Evolutionary conservation across 345 rosid genomes (phyloP).

Genomic region (Balakata baccata): DNA sequence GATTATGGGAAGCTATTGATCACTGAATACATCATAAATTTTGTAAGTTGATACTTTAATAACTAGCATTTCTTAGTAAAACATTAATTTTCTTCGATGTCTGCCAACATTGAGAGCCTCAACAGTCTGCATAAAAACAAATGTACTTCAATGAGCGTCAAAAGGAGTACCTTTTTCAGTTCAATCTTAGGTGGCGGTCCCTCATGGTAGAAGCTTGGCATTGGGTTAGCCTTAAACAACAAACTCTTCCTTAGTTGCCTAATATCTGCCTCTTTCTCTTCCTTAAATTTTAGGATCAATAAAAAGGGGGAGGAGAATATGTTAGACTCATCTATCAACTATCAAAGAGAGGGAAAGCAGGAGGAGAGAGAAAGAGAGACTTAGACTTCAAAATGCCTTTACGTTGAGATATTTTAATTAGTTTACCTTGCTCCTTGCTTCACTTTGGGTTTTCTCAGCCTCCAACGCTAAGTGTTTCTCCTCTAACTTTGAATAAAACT

Average conservation of each 20-base stretch:
- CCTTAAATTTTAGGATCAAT: constrained; percentile 22
- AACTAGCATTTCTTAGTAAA: background rate
- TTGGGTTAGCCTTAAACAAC: constrained; percentile 38
- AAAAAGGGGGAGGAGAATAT: background rate
- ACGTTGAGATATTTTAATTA: background rate
- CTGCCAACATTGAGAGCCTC: background rate
- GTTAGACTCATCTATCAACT: constrained; percentile 10
- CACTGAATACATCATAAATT: background rate
- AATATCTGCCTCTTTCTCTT: constrained; percentile 35
- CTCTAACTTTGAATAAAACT: constrained; percentile 85
- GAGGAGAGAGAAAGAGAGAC: background rate
- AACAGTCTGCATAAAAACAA: background rate
- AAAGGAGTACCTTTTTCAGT: constrained; percentile 35
- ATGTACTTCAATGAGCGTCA: background rate
- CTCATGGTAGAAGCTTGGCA: constrained; percentile 44
- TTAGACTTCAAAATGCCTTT: background rate
- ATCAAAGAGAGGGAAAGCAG: background rate
- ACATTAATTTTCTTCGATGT: background rate
- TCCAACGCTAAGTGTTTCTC: constrained; percentile 80
- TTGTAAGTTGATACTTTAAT: background rate
- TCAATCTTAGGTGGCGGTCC: constrained; percentile 37
- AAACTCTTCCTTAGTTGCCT: constrained; percentile 40
- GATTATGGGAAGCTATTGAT: background rate
- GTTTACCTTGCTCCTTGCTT: constrained; percentile 74
- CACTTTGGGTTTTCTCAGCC: constrained; percentile 70